These are phyloP conservation scores for Mycena rosella DNA, from an alignment of 768 basidiomycete genomes.

Conservation along the genomic window DNA sequence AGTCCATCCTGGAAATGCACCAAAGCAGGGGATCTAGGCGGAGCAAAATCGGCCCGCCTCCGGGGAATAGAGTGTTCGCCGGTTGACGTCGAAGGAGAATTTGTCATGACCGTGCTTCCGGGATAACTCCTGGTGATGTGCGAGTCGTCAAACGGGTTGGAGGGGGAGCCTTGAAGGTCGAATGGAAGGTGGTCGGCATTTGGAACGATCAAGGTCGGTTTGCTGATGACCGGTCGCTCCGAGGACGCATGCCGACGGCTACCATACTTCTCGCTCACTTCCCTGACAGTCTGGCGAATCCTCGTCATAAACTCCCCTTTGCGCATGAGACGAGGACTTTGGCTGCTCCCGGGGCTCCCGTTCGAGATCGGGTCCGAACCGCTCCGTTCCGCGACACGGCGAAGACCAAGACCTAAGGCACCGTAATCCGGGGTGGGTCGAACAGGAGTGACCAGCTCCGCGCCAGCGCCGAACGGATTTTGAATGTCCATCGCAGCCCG, in stretches of 20 bases:
- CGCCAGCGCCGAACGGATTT: slow-evolving; percentile 35
- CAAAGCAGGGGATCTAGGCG: slow-evolving; percentile 62
- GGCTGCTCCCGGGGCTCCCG: slow-evolving; percentile 43
- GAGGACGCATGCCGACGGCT: slow-evolving; percentile 48
- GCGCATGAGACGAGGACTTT: slow-evolving; percentile 71
- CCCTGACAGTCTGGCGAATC: slow-evolving; percentile 72
- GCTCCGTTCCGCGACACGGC: slow-evolving; percentile 62
- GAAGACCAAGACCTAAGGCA: slow-evolving; percentile 61
- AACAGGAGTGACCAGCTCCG: slow-evolving; percentile 32
- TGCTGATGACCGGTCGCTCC: slow-evolving; percentile 67
- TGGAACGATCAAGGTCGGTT: slow-evolving; percentile 61
- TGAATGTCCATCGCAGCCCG: slow-evolving; percentile 38
- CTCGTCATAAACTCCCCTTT: slow-evolving; percentile 78
- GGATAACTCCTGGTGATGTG: slow-evolving; percentile 52
- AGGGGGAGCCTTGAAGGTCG: slow-evolving; percentile 50
- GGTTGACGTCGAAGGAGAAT: slow-evolving; percentile 76
- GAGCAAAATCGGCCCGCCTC: slow-evolving; percentile 76
- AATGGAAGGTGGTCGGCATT: slow-evolving; percentile 40
- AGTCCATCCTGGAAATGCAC: slow-evolving; percentile 56
- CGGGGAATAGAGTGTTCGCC: slow-evolving; percentile 75
- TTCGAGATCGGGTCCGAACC: slow-evolving; percentile 47
- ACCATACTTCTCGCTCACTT: slow-evolving; percentile 73
- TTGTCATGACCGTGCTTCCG: slow-evolving; percentile 63
- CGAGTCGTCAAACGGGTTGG: slow-evolving; percentile 58
- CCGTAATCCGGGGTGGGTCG: slow-evolving; percentile 44